phyloP scores from a whole-genome alignment of 2,329 filamentous ascomycete species.

The Botrytis elliptica region DNA sequence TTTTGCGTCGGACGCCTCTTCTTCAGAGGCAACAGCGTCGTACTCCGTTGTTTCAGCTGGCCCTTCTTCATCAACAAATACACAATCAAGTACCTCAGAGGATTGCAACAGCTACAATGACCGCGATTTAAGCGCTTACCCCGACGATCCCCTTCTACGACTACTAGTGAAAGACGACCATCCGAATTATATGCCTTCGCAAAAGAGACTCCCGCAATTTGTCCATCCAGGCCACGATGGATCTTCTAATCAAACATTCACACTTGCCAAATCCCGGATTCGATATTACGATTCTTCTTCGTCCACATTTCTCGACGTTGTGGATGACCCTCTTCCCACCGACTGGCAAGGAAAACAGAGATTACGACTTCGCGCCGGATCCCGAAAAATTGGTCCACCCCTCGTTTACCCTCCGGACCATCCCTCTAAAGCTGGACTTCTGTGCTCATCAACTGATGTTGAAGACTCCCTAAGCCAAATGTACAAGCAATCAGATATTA shows the following conservation, averaged over 20 bases:
- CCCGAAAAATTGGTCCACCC: constrained; percentile 43
- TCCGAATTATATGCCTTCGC: constrained; percentile 42
- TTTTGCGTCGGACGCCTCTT: constrained; percentile 5
- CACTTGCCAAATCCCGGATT: constrained; percentile 53
- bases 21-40: constrained; percentile 10
- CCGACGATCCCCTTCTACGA: constrained; percentile 32
- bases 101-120: background rate
- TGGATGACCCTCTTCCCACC: constrained; percentile 49
- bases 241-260: constrained; percentile 45
- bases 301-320: constrained; percentile 58
- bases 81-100: background rate
- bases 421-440: constrained; percentile 22
- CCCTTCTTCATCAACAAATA: background rate
- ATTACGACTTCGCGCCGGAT: constrained; percentile 51
- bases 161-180: constrained; percentile 37
- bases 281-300: constrained; percentile 54
- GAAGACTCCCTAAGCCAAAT: constrained; percentile 31
- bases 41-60: background rate
- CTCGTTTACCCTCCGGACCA: constrained; percentile 19
- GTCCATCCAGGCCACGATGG: constrained; percentile 52
- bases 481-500: constrained; percentile 29
- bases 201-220: constrained; percentile 43
- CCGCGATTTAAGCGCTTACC: constrained; percentile 25
- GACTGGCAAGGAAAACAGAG: constrained; percentile 39
- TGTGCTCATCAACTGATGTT: constrained; percentile 27